Conservation (phyloP, 176 grass and related monocot genomes). For the Oryza meyeriana region DNA sequence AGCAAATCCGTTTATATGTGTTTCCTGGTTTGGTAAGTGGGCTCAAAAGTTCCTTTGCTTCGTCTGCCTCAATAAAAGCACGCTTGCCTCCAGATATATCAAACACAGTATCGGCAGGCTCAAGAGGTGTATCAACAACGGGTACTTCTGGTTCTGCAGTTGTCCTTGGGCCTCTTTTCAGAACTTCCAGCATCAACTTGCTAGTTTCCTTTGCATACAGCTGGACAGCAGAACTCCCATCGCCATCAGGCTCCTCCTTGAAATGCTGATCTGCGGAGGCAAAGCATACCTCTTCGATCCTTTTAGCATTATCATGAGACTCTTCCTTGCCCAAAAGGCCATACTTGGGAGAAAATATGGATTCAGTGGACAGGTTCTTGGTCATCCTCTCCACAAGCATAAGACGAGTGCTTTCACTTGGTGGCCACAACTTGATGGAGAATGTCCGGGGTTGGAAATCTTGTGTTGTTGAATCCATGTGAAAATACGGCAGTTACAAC, state of each 20-base stretch:
- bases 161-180: constrained; percentile 62
- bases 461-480: constrained; percentile 35
- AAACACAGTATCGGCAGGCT: constrained; percentile 46
- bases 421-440: constrained; percentile 90
- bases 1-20: constrained; percentile 55
- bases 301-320: constrained; percentile 57
- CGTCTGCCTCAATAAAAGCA: constrained; percentile 77
- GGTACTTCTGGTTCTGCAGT: constrained; percentile 19
- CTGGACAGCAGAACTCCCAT: constrained; percentile 81
- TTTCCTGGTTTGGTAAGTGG: constrained; percentile 53
- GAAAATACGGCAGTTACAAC: neutral
- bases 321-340: constrained; percentile 67
- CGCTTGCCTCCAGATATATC: constrained; percentile 70
- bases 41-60: constrained; percentile 69
- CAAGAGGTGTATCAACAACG: constrained; percentile 18
- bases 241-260: constrained; percentile 71
- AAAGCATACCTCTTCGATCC: constrained; percentile 70
- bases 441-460: constrained; percentile 56
- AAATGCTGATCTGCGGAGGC: constrained; percentile 66
- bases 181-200: constrained; percentile 72
- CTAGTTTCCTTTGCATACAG: constrained; percentile 85
- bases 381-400: constrained; percentile 80
- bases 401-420: constrained; percentile 63
- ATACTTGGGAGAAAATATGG: constrained; percentile 77
- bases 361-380: constrained; percentile 66